Evolutionary conservation across 768 basidiomycete species (phyloP).

Genomic region (Boletus patriciae): DNA sequence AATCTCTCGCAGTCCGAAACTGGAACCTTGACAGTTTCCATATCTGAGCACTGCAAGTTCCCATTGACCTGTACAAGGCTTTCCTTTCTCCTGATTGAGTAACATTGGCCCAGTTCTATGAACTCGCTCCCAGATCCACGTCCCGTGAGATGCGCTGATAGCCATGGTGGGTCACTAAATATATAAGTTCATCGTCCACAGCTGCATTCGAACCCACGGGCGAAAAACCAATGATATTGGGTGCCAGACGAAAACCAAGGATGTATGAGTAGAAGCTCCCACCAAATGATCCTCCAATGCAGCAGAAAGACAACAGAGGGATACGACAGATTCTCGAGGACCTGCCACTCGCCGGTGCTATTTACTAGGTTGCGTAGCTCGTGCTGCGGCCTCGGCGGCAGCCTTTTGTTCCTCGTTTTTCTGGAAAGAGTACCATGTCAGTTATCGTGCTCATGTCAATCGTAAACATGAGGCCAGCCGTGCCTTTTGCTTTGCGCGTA

Average conservation of each 20-base stretch:
- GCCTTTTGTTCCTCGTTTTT: constrained; percentile 56
- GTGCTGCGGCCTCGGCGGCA: constrained; percentile 27
- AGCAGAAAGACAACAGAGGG: background rate
- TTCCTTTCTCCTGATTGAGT: constrained; percentile 18
- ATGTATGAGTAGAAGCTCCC: constrained; percentile 15
- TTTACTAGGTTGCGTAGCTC: constrained; percentile 30
- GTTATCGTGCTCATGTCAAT: background rate
- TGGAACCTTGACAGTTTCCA: constrained; percentile 9
- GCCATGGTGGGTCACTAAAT: constrained; percentile 18
- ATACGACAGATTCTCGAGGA: constrained; percentile 15
- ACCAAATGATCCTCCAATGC: constrained; percentile 14
- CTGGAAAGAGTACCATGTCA: constrained; percentile 31
- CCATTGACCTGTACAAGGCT: constrained; percentile 1
- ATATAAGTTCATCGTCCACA: constrained; percentile 1
- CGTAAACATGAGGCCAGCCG: constrained; percentile 15
- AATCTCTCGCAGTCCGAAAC: constrained; percentile 16
- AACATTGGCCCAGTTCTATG: background rate
- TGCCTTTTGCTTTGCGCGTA: constrained; percentile 81
- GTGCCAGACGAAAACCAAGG: constrained; percentile 11
- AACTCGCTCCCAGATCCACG: constrained; percentile 18
- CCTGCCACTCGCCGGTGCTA: constrained; percentile 34
- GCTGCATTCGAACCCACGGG: background rate
- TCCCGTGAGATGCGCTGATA: constrained; percentile 26
- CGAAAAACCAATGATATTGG: constrained; percentile 18
- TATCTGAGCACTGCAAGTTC: constrained; percentile 10